Evolutionary conservation across 2,329 filamentous ascomycete genomes (phyloP).

Genomic region (Metarhizium anisopliae): DNA sequence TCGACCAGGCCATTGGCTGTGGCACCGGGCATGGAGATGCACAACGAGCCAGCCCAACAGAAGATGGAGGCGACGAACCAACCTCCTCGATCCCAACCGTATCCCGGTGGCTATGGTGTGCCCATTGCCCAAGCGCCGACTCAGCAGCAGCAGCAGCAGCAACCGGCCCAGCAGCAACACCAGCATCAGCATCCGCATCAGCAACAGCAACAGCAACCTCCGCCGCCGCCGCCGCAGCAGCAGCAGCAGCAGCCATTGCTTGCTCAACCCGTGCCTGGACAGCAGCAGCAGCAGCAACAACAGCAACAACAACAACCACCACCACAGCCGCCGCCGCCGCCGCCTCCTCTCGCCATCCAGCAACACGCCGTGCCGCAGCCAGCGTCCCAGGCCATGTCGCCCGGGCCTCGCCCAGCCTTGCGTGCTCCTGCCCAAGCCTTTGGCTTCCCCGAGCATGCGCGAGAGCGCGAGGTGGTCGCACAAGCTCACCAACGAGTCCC

Average conservation of each 20-base stretch:
- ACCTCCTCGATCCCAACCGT: conserved; percentile 26
- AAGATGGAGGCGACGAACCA: conserved; percentile 34
- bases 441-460: conserved; percentile 32
- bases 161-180: background rate
- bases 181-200: conserved; percentile 2
- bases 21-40: conserved; percentile 33
- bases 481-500: conserved; percentile 6
- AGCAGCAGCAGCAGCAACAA: conserved; percentile 13
- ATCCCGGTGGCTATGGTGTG: conserved; percentile 31
- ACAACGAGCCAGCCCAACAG: conserved; percentile 33
- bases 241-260: conserved; percentile 22
- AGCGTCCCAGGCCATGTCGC: conserved; percentile 37
- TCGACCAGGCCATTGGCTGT: conserved; percentile 36
- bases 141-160: conserved; percentile 14
- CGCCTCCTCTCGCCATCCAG: conserved; percentile 18
- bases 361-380: conserved; percentile 29
- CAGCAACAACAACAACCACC: background rate
- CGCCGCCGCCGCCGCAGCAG: conserved; percentile 15
- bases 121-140: conserved; percentile 35
- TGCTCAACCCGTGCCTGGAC: conserved; percentile 27
- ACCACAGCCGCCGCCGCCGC: too few species aligned
- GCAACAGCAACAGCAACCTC: conserved; percentile 12
- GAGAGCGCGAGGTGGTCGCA: conserved; percentile 8
- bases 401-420: conserved; percentile 28
- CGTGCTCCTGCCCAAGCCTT: conserved; percentile 34